Base-by-base conservation (phyloP, 257 asterid species). In the Solanum clarkiae region DNA sequence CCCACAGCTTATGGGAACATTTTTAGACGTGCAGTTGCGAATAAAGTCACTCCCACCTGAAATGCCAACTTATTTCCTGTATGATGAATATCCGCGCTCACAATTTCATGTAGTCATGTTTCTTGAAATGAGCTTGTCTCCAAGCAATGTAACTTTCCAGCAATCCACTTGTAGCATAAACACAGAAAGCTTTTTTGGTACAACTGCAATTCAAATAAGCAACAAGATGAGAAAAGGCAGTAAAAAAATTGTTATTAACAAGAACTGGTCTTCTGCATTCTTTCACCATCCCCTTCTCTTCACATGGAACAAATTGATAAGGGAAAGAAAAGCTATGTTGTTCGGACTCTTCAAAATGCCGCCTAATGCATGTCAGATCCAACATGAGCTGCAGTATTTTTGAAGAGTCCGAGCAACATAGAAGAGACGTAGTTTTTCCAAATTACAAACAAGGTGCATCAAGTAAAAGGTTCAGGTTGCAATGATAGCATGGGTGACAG, bases 111-210 rank as follows among this genome's bases (percentile, higher is more conserved):
- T 86, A 79, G 89, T 88, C 94, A 90, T 87, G 83, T 87, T 90
- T 89, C 98, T 90, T 13, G 95, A 88, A 29, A 87, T 85, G 53
- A 96, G 92, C 84, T 84, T 91, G 87, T 93, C 98, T 81, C 98
- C 98, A 68, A 86, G 85, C 47, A 96, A 86, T 32, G 97, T 93
- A 82, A 96, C 81, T 93, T 96, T 96, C 99, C 98, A 94, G 89
- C 94, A 77, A 85, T 92, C 97, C 72, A 90, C 98, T 90, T 93
- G 97, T 68, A 96, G 93, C 92, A 92, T 86, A 84, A 96, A 96
- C 62, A 94, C 95, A 13, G 98, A 94, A 45, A 53, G 87, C 88
- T 88, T 93, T 82, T 94, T 94, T 22, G 98, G 98, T 85, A 94
- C 98, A 89, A 92, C 86, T 83, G 86, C 86, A 68, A 42, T 49